Percentiles rank a stretch among this genome's conserved stretches.
Conservation (phyloP, 2,329 filamentous ascomycete genomes). For the Lachnellula arida region DNA sequence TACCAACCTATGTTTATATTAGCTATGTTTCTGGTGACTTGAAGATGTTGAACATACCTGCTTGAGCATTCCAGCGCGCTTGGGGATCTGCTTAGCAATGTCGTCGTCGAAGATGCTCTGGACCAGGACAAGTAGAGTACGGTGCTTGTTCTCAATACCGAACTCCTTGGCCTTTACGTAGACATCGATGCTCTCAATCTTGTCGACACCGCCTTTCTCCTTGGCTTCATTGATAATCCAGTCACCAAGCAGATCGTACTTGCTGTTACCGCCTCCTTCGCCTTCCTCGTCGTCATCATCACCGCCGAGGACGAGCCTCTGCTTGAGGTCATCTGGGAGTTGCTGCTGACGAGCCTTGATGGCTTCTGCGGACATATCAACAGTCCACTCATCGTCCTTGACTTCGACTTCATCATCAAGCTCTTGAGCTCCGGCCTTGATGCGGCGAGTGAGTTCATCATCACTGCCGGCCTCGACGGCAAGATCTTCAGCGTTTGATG, state of each 20-base stretch:
- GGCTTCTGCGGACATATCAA: constrained; percentile 93
- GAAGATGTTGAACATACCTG: constrained; percentile 52
- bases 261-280: constrained; percentile 67
- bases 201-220: constrained; percentile 67
- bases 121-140: constrained; percentile 83
- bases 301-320: constrained; percentile 75
- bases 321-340: constrained; percentile 92
- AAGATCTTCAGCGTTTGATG: constrained; percentile 46
- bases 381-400: constrained; percentile 90
- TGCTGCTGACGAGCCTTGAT: constrained; percentile 91
- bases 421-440: constrained; percentile 63
- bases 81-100: constrained; percentile 80
- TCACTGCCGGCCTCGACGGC: constrained; percentile 73
- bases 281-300: constrained; percentile 78
- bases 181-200: constrained; percentile 83
- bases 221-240: constrained; percentile 79
- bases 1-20: constrained; percentile 57
- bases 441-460: constrained; percentile 80
- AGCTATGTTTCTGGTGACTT: constrained; percentile 4
- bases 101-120: constrained; percentile 92
- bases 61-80: constrained; percentile 82
- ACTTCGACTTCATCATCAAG: constrained; percentile 64
- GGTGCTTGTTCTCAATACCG: constrained; percentile 91
- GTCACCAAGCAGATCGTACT: constrained; percentile 86
- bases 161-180: constrained; percentile 97